Base-by-base conservation (phyloP, 805 yeast species). In the Jamesozyma piceae region DNA sequence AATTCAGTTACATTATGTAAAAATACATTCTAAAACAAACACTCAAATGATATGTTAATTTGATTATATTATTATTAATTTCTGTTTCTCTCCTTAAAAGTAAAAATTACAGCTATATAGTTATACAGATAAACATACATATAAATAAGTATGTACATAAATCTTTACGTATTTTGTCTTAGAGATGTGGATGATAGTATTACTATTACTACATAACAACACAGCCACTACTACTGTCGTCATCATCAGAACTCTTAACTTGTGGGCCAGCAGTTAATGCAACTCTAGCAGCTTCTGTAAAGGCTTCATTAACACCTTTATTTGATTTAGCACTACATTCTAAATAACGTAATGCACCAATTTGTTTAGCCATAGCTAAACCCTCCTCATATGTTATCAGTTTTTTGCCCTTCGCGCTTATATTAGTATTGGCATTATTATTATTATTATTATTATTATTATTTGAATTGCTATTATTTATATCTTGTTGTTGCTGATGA, bases 221-320 rank as follows among this genome's bases (percentile, higher is more conserved):
- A 60, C 74, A 71, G 38, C 62, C 47, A 36, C 60, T 57, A 11
- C 60, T 56, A 13, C 60, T 55, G 20, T 49, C 45, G 6, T 59
- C 62, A n/a, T 57, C 62, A 9, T 58, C 57, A 11, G 71, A 74
- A 48, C 68, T 67, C 39, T 77, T 78, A 42, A 89, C 90, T 66
- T 80, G 85, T 39, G 95, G 84, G 58, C 78, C 85, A 13, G 95
- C 95, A 48, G 84, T 81, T 52, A 90, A 72, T 2, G 97, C 97
- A 57, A 95, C 89, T 62, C 98, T 80, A 6, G 97, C 96, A 35
- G 97, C 98, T 66, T 92, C 98, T 0, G 97, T 88, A 62, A 92
- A 92, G 9, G 97, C 97, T 67, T 92, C 98, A 58, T 94, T 92
- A n/a, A 92, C 98, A 51, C 98, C 98, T 58, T 95, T 77, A 64